Conservation (phyloP, 2,329 filamentous ascomycete genomes). For the Nemania diffusa region DNA sequence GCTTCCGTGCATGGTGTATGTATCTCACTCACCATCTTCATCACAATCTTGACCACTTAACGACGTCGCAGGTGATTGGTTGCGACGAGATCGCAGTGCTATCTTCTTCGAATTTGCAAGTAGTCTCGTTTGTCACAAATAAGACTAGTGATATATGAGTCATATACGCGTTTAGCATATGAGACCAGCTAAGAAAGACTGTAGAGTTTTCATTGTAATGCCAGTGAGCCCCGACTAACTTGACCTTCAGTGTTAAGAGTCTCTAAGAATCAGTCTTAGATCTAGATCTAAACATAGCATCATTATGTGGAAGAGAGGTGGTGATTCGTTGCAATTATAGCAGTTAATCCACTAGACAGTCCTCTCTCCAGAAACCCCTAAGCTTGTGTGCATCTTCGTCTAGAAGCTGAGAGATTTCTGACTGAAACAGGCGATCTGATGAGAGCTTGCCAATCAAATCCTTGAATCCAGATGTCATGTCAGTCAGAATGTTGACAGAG, state of each 20-base stretch:
- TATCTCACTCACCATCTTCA: background rate
- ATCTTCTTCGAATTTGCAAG: background rate
- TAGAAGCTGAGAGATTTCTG: slow-evolving; percentile 42
- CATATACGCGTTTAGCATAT: no score
- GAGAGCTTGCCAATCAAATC: slow-evolving; percentile 46
- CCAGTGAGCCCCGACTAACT: background rate
- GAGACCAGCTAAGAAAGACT: no score
- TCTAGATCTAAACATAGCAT: background rate
- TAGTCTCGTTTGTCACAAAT: slow-evolving; percentile 1
- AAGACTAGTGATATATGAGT: background rate
- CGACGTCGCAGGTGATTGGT: slow-evolving; percentile 18
- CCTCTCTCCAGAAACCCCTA: slow-evolving; percentile 46
- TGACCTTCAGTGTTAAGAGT: background rate
- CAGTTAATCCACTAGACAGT: slow-evolving; percentile 44
- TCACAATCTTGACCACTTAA: slow-evolving; percentile 12
- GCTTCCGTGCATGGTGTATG: background rate
- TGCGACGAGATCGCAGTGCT: background rate
- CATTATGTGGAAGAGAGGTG: background rate
- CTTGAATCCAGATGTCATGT: slow-evolving; percentile 46
- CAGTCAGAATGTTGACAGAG: slow-evolving; percentile 49
- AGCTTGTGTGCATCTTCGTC: slow-evolving; percentile 44
- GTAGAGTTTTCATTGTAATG: background rate
- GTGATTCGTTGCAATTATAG: background rate
- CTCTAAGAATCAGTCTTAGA: no score
- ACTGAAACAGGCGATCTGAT: slow-evolving; percentile 38